These are phyloP conservation scores for Postia placenta DNA, from an alignment of 768 basidiomycete genomes.

Conservation along the genomic window DNA sequence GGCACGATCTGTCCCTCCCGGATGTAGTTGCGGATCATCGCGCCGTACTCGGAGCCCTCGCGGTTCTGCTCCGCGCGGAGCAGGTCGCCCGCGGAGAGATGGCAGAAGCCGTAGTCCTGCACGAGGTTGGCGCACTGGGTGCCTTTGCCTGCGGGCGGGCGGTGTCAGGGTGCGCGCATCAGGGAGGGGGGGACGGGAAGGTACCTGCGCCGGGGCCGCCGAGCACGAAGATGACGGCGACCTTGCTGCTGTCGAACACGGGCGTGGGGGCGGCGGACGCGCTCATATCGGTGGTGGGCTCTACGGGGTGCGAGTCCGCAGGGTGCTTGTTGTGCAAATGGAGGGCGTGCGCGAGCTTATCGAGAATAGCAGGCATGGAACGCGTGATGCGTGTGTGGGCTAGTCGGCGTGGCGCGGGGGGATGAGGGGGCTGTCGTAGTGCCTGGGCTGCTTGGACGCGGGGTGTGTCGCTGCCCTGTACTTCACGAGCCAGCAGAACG, in stretches of 20 bases:
- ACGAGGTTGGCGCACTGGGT: constrained; percentile 90
- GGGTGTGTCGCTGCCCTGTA: constrained; percentile 51
- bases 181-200: not conserved
- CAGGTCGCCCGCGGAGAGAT: constrained; percentile 97
- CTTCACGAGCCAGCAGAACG: constrained; percentile 52
- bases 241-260: constrained; percentile 63
- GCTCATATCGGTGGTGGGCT: not conserved
- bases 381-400: constrained; percentile 8
- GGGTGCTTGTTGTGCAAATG: constrained; percentile 23
- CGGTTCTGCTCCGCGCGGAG: constrained; percentile 91
- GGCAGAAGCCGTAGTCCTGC: constrained; percentile 78
- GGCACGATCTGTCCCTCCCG: constrained; percentile 92
- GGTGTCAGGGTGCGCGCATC: not conserved
- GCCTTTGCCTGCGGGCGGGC: constrained; percentile 68
- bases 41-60: constrained; percentile 75
- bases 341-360: constrained; percentile 34
- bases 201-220: constrained; percentile 94
- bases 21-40: constrained; percentile 84
- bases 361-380: constrained; percentile 34
- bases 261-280: constrained; percentile 19
- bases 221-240: constrained; percentile 90
- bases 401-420: constrained; percentile 45
- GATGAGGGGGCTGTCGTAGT: constrained; percentile 59
- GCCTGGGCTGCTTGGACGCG: constrained; percentile 53
- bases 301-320: constrained; percentile 3